Conservation (phyloP, 1,139 yeast species). For the Candida tunisiensis region DNA sequence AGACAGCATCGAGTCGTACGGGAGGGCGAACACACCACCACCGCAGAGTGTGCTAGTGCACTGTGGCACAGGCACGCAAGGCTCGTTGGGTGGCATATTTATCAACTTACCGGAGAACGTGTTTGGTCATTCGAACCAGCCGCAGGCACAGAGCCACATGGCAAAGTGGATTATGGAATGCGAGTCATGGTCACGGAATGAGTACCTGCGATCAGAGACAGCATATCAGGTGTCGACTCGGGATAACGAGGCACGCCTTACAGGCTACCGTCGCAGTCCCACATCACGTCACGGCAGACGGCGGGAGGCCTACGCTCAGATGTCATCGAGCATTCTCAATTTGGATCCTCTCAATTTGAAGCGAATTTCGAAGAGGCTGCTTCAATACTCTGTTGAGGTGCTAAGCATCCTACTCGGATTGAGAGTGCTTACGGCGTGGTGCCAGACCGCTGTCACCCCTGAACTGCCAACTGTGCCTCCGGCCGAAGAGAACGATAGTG, state of each 20-base stretch:
- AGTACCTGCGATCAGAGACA: too few relatives aligned
- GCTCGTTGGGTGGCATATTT: neutral
- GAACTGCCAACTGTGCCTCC: neutral
- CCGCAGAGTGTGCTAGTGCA: neutral
- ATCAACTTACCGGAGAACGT: constrained; percentile 1
- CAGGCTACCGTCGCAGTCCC: too few relatives aligned
- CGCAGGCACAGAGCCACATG: too few relatives aligned
- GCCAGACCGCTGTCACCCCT: neutral
- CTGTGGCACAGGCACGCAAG: neutral
- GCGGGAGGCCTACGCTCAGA: too few relatives aligned
- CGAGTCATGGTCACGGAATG: too few relatives aligned
- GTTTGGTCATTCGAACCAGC: neutral
- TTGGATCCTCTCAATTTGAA: too few relatives aligned
- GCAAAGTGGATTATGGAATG: too few relatives aligned
- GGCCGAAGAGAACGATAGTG: neutral
- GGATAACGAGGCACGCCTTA: too few relatives aligned
- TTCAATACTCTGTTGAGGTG: constrained; percentile 6
- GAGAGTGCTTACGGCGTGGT: constrained; percentile 3
- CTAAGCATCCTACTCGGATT: constrained; percentile 13
- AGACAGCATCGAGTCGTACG: neutral
- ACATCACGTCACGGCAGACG: too few relatives aligned
- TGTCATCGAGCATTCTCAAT: too few relatives aligned
- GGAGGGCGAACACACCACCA: neutral
- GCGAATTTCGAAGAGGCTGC: constrained; percentile 1
- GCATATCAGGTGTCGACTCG: too few relatives aligned